Conservation (phyloP, 768 basidiomycete genomes). For the Hypholoma sublateritium region DNA sequence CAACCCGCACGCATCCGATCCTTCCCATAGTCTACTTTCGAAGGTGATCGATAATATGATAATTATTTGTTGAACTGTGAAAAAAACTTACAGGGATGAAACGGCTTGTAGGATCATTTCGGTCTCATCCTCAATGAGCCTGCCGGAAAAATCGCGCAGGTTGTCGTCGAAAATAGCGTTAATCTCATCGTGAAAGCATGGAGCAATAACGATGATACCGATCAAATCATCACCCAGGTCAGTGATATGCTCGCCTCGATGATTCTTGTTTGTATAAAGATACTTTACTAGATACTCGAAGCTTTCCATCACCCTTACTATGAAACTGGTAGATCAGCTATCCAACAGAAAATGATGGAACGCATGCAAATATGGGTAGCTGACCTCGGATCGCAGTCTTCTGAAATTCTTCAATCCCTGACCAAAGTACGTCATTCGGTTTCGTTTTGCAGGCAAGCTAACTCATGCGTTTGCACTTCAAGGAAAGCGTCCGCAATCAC, state of each 20-base stretch:
- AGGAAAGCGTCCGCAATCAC: constrained; percentile 56
- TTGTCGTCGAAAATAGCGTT: constrained; percentile 64
- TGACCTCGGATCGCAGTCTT: constrained; percentile 43
- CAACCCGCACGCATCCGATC: constrained; percentile 66
- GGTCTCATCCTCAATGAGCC: constrained; percentile 72
- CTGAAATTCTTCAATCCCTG: constrained; percentile 45
- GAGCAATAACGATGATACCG: constrained; percentile 43
- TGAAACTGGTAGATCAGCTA: constrained; percentile 47
- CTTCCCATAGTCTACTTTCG: constrained; percentile 70
- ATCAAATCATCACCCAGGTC: constrained; percentile 45
- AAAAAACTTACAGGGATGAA: not conserved
- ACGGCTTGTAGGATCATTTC: constrained; percentile 58
- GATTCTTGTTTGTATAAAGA: not conserved
- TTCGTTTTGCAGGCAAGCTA: not conserved
- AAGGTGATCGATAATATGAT: constrained; percentile 42
- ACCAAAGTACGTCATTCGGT: constrained; percentile 42
- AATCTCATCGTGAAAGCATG: constrained; percentile 61
- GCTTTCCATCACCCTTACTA: constrained; percentile 75
- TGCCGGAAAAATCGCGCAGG: constrained; percentile 69
- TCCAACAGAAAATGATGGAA: constrained; percentile 63
- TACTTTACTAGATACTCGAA: constrained; percentile 44
- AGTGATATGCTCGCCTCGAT: not conserved
- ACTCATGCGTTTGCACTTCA: not conserved
- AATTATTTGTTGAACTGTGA: not conserved
- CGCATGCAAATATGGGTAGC: constrained; percentile 54